phyloP scores from a whole-genome alignment of 2,329 filamentous ascomycete genomes.

The Metarhizium sp. region DNA sequence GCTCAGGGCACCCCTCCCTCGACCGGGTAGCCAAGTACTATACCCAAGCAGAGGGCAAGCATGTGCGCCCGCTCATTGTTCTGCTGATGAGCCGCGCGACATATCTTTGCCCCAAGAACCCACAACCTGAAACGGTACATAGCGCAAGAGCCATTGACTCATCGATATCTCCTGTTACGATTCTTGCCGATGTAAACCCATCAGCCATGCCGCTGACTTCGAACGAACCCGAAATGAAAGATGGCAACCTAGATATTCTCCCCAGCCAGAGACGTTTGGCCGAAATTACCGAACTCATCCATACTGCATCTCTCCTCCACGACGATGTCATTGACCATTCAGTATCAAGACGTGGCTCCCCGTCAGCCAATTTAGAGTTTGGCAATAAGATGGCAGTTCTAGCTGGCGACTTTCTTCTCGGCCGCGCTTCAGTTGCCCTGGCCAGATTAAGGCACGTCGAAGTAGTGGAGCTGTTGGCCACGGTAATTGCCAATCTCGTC shows the following conservation, averaged over 20 bases:
- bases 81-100: constrained; percentile 95
- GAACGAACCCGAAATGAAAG: constrained; percentile 25
- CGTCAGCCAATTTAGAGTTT: constrained; percentile 88
- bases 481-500: constrained; percentile 93
- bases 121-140: constrained; percentile 28
- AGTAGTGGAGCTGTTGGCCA: constrained; percentile 88
- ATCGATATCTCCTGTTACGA: constrained; percentile 42
- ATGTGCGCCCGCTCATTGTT: constrained; percentile 88
- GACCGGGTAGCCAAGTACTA: constrained; percentile 98
- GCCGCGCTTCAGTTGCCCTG: constrained; percentile 85
- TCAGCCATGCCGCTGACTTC: constrained; percentile 36
- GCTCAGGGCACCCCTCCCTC: constrained; percentile 86
- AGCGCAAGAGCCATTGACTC: constrained; percentile 40
- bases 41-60: constrained; percentile 92
- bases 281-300: constrained; percentile 95
- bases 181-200: constrained; percentile 77
- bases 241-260: constrained; percentile 58
- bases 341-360: constrained; percentile 68
- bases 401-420: constrained; percentile 92
- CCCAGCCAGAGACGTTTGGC: constrained; percentile 88
- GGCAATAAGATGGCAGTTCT: constrained; percentile 99
- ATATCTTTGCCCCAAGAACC: constrained; percentile 58
- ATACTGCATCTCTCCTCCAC: constrained; percentile 91
- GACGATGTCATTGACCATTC: constrained; percentile 98
- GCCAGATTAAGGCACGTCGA: constrained; percentile 86